Conservation (phyloP, 495 filamentous ascomycete species). For the Aspergillus nidulans region DNA sequence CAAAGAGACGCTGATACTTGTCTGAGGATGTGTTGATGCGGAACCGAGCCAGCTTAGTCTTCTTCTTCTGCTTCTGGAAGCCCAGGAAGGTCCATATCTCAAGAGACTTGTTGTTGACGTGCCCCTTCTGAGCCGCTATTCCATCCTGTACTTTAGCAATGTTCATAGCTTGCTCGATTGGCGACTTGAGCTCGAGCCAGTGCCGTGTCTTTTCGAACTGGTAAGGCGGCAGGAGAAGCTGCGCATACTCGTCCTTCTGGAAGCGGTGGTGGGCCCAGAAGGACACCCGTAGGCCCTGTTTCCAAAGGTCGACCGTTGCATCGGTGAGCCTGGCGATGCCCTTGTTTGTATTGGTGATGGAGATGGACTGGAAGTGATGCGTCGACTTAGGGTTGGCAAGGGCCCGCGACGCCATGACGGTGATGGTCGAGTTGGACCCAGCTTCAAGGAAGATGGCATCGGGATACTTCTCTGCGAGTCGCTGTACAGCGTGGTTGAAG, state of each 20-base stretch:
- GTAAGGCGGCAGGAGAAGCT: slow-evolving; percentile 45
- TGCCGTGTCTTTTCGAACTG: slow-evolving; percentile 45
- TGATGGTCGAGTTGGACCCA: slow-evolving; percentile 45
- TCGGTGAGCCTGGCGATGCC: slow-evolving; percentile 25
- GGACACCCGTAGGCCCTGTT: slow-evolving; percentile 39
- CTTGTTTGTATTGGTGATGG: slow-evolving; percentile 23
- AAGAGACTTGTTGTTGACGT: too few relatives aligned
- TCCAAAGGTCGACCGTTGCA: slow-evolving; percentile 45
- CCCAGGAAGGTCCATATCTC: slow-evolving; percentile 35
- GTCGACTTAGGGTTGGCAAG: background rate
- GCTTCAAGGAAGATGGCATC: slow-evolving; percentile 45
- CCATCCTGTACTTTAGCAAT: background rate
- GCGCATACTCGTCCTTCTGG: slow-evolving; percentile 31
- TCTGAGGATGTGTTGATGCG: slow-evolving; percentile 39
- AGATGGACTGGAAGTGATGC: slow-evolving; percentile 36
- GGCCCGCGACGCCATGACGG: slow-evolving; percentile 36
- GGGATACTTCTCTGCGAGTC: slow-evolving; percentile 31
- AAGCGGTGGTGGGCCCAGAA: slow-evolving; percentile 33
- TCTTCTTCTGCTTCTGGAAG: slow-evolving; percentile 37
- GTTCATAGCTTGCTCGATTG: background rate
- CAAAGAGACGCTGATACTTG: slow-evolving; percentile 31
- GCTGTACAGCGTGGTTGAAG: slow-evolving; percentile 43
- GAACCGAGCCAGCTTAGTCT: slow-evolving; percentile 32
- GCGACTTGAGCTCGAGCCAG: slow-evolving; percentile 25
- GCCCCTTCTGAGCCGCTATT: too few relatives aligned